Evolutionary conservation across 352 stramenopile species (phyloP), one percentile per base, ranked within the genome.

Genomic region (Globisporangium middletonii): DNA sequence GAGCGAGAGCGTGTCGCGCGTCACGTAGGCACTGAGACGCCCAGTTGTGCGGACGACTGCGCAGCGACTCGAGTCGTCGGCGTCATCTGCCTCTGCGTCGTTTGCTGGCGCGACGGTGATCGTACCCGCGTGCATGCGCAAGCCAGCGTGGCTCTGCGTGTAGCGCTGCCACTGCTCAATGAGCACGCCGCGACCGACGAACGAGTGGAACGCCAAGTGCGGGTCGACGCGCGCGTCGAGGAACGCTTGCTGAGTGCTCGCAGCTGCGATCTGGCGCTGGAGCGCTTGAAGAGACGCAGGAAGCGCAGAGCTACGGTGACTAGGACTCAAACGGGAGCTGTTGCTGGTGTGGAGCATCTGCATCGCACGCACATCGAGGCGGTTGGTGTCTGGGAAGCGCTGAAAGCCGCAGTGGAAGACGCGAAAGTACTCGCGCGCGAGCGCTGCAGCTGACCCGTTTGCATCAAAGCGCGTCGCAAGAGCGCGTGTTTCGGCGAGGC

Each of bases 381-480:
- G 6, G 16, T n/a, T 38, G n/a, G 13, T 8, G 0, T n/a, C 30
- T 27, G 52, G 43, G 16, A 49, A 7, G 28, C 28, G 30, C 44
- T 60, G 58, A 35, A 62, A 68, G 37, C 65, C 65, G 28, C 63
- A 7, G 15, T 51, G 43, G 57, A 72, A 72, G 33, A 48, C 53
- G 30, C 16, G 28, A 47, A 72, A 72, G 46, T 72, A 72, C 54
- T 68, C 65, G 38, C 47, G 35, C 12, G 63, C 58, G 15, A 60
- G 15, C 12, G 62, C 43, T n/a, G 59, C 49, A 18, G 57, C 60
- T 13, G 57, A 53, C 45, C 30, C 28, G 19, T 35, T 45, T 6
- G n/a, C 15, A 30, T 44, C 27, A 43, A 53, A 53, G 49, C 57
- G 57, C 49, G 57, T 62, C 11, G 49, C 38, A 27, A 62, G 41